Evolutionary conservation across 176 grass and related monocot species (phyloP).

Genomic region (Aegilops bicornis): DNA sequence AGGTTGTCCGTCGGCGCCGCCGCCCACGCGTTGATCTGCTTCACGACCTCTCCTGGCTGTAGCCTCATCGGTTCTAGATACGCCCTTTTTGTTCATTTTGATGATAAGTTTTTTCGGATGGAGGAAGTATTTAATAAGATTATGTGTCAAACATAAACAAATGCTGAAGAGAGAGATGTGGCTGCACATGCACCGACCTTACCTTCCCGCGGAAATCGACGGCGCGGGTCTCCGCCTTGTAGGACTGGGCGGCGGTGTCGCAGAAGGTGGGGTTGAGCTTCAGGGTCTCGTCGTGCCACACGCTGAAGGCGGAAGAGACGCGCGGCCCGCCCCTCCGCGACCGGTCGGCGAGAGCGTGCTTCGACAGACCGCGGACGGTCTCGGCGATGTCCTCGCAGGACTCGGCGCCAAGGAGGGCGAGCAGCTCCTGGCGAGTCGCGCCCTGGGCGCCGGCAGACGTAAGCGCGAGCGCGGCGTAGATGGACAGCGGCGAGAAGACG

Average conservation of each 20-base stretch:
- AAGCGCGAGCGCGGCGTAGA: conserved; percentile 2
- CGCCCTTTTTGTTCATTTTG: too few species aligned
- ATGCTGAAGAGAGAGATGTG: too few species aligned
- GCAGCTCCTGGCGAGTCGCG: neutral
- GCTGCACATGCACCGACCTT: neutral
- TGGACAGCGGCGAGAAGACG: conserved; percentile 35
- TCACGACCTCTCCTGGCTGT: neutral
- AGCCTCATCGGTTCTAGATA: too few species aligned
- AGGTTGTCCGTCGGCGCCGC: neutral
- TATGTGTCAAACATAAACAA: too few species aligned
- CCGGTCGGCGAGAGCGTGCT: neutral
- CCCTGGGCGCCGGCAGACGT: neutral
- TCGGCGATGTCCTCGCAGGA: neutral
- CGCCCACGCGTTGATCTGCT: conserved; percentile 11
- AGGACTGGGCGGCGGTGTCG: neutral
- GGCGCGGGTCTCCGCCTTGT: neutral
- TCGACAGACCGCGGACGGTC: too few species aligned
- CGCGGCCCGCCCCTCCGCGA: neutral
- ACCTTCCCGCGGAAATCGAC: conserved; percentile 22
- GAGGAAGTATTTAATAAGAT: too few species aligned
- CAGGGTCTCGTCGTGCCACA: conserved; percentile 11
- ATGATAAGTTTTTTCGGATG: too few species aligned
- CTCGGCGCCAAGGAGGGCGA: conserved; percentile 1
- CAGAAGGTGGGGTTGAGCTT: conserved; percentile 1
- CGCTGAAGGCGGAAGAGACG: neutral